Evolutionary conservation across 257 asterid genomes (phyloP).

Genomic region (Mitragyna speciosa): DNA sequence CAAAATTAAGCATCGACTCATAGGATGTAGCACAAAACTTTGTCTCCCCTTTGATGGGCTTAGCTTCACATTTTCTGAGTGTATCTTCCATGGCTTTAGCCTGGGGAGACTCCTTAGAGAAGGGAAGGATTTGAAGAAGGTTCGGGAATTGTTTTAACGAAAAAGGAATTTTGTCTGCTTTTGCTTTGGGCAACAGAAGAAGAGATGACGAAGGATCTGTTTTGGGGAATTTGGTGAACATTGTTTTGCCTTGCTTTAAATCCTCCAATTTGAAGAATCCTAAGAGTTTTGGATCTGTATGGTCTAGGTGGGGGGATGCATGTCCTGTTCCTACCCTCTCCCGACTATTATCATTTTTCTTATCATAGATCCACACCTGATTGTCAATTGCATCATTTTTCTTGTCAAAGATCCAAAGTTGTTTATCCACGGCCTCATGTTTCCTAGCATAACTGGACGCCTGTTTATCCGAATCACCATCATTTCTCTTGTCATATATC

Average conservation of each 20-base stretch:
- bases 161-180: constrained; percentile 67
- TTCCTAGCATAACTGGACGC: not conserved
- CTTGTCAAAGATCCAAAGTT: not conserved
- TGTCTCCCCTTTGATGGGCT: constrained; percentile 61
- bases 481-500: not conserved
- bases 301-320: constrained; percentile 48
- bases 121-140: constrained; percentile 47
- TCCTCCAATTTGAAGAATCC: constrained; percentile 64
- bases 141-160: constrained; percentile 39
- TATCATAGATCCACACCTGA: not conserved
- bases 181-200: constrained; percentile 42
- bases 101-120: constrained; percentile 61
- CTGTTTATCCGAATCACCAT: not conserved
- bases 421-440: not conserved
- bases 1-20: constrained; percentile 63
- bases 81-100: constrained; percentile 68
- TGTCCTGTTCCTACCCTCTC: constrained; percentile 8
- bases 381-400: not conserved
- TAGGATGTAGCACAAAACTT: constrained; percentile 70
- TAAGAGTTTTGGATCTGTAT: constrained; percentile 50
- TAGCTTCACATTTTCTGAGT: constrained; percentile 52
- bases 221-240: constrained; percentile 55
- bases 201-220: constrained; percentile 36
- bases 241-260: constrained; percentile 45
- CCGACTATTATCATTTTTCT: not conserved